Conservation (phyloP, 2,329 filamentous ascomycete genomes). For the Colletotrichum endophyticum region DNA sequence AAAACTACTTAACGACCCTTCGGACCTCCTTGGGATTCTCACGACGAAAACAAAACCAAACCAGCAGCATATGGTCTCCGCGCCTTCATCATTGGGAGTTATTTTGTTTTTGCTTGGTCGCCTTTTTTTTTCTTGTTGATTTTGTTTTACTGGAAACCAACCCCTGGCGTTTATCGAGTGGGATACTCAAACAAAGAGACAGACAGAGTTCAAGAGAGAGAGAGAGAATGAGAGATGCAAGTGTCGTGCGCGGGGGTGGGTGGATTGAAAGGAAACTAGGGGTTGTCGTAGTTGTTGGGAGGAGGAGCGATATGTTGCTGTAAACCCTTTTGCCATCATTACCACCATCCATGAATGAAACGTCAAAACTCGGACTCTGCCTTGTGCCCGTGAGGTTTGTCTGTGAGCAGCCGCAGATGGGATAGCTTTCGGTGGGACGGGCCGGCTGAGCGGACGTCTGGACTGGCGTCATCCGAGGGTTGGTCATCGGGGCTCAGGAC, state of each 20-base stretch:
- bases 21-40: constrained; percentile 1
- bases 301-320: not conserved
- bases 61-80: constrained; percentile 12
- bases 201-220: not conserved
- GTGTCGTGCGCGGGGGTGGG: not conserved
- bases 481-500: not conserved
- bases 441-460: not conserved
- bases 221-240: not conserved
- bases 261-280: not conserved
- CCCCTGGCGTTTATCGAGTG: constrained; percentile 16
- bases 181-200: constrained; percentile 7
- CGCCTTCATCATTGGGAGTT: constrained; percentile 22
- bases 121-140: not conserved
- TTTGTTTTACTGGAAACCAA: not conserved
- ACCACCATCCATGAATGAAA: not conserved
- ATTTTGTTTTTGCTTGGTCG: not conserved
- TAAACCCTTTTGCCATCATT: not conserved
- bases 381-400: not conserved
- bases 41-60: constrained; percentile 16
- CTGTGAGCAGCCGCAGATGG: not conserved
- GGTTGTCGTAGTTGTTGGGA: not conserved
- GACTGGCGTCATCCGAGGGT: not conserved
- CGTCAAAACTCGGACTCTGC: not conserved
- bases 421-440: not conserved
- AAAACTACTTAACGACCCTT: not conserved